Evolutionary conservation across 1,284 basidiomycete species (phyloP).

Genomic region (Laetiporus sulphureus): DNA sequence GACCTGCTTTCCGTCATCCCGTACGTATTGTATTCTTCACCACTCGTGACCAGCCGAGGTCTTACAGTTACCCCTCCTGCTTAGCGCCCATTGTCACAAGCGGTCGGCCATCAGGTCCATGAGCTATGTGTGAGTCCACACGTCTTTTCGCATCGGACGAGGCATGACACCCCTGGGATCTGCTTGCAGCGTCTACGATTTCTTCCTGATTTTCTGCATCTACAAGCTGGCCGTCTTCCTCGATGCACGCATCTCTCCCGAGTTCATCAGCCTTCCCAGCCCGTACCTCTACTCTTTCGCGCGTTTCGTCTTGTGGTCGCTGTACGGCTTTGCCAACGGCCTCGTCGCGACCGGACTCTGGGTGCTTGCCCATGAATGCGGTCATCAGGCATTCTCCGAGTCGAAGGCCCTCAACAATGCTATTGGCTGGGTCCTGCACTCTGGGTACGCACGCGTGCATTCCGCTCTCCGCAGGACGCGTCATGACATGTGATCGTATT

Average conservation of each 20-base stretch:
- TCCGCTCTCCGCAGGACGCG: too few relatives aligned
- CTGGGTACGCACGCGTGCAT: conserved; percentile 63
- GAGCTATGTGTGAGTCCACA: conserved; percentile 64
- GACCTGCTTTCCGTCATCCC: conserved; percentile 86
- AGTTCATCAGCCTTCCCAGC: conserved; percentile 51
- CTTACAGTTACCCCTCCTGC: too few relatives aligned
- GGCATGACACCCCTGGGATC: conserved; percentile 1
- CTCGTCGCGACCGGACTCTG: conserved; percentile 91
- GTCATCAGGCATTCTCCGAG: conserved; percentile 97
- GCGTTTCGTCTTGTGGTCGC: conserved; percentile 70
- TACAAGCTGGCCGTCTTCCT: conserved; percentile 69
- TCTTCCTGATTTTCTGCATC: conserved; percentile 60
- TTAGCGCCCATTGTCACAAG: conserved; percentile 90
- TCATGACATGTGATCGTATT: conserved; percentile 25
- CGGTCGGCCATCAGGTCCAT: conserved; percentile 84
- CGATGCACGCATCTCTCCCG: conserved; percentile 58
- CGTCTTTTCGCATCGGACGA: conserved; percentile 4
- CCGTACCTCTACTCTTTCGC: conserved; percentile 59
- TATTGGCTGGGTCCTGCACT: conserved; percentile 94
- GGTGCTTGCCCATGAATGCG: conserved; percentile 90
- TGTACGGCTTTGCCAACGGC: conserved; percentile 82
- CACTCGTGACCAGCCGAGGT: not conserved
- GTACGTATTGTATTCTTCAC: conserved; percentile 37
- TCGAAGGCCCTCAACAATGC: conserved; percentile 92
- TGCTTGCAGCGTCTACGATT: conserved; percentile 62